A percentile compares a stretch with the other conserved stretches of the same genome.
Conservation (phyloP, 2,329 filamentous ascomycete species). For the Exophiala calicioides region DNA sequence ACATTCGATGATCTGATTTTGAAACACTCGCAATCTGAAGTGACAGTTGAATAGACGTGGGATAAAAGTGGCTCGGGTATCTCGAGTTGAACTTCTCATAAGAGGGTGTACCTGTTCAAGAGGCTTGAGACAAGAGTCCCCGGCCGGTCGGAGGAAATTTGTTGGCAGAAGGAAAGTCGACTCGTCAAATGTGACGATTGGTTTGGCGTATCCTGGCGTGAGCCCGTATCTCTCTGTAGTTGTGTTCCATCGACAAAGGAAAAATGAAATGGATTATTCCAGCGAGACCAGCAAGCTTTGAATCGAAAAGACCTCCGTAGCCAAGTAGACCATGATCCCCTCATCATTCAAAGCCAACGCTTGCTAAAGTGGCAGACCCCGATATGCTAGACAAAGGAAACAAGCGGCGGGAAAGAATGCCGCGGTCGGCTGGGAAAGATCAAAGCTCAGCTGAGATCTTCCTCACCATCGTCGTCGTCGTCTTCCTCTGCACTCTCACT, state of each 20-base stretch:
- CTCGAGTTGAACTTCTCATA: slow-evolving; percentile 3
- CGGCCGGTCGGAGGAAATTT: neutral
- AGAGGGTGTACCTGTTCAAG: neutral
- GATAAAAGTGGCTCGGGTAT: slow-evolving; percentile 5
- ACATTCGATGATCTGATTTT: neutral
- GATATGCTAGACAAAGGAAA: slow-evolving; percentile 27
- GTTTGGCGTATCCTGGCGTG: slow-evolving; percentile 28
- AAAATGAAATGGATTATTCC: slow-evolving; percentile 23
- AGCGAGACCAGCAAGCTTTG: slow-evolving; percentile 27
- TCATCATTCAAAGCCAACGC: slow-evolving; percentile 28
- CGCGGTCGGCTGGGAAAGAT: neutral
- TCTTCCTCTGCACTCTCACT: slow-evolving; percentile 55
- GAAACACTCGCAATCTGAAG: slow-evolving; percentile 16
- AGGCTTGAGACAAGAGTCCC: neutral
- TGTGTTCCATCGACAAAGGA: slow-evolving; percentile 23
- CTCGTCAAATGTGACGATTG: slow-evolving; percentile 15
- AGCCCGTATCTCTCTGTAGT: slow-evolving; percentile 29
- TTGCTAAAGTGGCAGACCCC: slow-evolving; percentile 31
- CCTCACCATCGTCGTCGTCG: slow-evolving; percentile 56
- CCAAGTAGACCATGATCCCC: slow-evolving; percentile 16
- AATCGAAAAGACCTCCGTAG: slow-evolving; percentile 22
- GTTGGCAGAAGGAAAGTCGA: slow-evolving; percentile 8
- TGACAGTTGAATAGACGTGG: slow-evolving; percentile 15
- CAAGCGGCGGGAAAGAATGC: slow-evolving; percentile 9
- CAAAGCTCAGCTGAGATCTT: slow-evolving; percentile 37